These are phyloP conservation scores for Whalleya microplaca DNA, from an alignment of 2,329 filamentous ascomycete species.

Conservation along the genomic window DNA sequence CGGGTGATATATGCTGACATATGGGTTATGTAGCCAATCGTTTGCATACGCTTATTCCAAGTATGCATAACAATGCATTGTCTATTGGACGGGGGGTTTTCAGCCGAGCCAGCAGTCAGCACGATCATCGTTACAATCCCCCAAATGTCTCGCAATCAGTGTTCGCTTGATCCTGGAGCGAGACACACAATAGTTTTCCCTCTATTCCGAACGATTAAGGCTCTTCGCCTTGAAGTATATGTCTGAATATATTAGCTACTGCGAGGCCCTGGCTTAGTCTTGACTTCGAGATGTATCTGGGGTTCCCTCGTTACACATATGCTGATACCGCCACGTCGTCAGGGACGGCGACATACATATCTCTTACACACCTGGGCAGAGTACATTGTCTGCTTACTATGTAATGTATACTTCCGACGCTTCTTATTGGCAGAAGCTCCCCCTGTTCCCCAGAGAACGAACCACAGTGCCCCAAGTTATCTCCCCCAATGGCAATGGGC, in stretches of 20 bases:
- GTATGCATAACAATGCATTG: too few species aligned
- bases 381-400: constrained; percentile 11
- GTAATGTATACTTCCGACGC: constrained; percentile 1
- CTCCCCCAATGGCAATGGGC: too few species aligned
- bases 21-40: too few species aligned
- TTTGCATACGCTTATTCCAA: too few species aligned
- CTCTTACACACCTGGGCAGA: constrained; percentile 4
- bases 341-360: not conserved
- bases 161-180: not conserved
- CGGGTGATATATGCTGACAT: not conserved
- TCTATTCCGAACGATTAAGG: too few species aligned
- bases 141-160: not conserved
- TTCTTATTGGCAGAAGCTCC: constrained; percentile 1
- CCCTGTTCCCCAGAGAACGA: not conserved
- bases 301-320: not conserved
- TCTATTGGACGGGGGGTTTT: not conserved
- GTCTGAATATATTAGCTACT: not conserved
- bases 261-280: constrained; percentile 1
- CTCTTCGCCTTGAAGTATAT: too few species aligned
- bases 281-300: not conserved
- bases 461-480: too few species aligned
- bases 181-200: too few species aligned
- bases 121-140: not conserved
- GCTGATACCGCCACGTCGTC: not conserved
- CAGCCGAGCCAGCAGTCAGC: not conserved